Evolutionary conservation across 2,329 filamentous ascomycete genomes (phyloP).

Genomic region (Ophiostoma triangulosporum): DNA sequence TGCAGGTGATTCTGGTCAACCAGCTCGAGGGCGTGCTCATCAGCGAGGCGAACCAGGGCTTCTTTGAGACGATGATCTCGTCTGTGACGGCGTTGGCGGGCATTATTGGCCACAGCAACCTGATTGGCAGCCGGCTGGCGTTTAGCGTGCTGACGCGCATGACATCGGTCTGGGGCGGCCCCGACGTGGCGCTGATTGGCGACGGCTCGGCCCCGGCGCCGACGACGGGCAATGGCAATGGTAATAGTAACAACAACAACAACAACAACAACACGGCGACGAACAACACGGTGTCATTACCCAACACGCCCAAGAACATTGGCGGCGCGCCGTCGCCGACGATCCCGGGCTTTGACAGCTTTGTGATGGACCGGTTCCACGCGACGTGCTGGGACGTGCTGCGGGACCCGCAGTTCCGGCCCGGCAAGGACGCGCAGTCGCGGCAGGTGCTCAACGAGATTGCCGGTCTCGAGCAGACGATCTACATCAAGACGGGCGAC

Average conservation of each 20-base stretch:
- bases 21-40: conserved; percentile 80
- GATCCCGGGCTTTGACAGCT: conserved; percentile 82
- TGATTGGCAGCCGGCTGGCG: conserved; percentile 53
- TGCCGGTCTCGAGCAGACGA: conserved; percentile 71
- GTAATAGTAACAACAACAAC: background rate
- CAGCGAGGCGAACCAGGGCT: conserved; percentile 76
- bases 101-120: conserved; percentile 50
- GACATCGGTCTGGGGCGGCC: conserved; percentile 80
- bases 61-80: conserved; percentile 75
- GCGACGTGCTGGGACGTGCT: conserved; percentile 82
- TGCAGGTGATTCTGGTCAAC: conserved; percentile 81
- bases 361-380: conserved; percentile 82
- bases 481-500: conserved; percentile 80
- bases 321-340: conserved; percentile 33
- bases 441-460: conserved; percentile 82
- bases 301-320: conserved; percentile 1
- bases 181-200: conserved; percentile 51
- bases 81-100: conserved; percentile 77
- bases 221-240: background rate
- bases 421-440: conserved; percentile 70
- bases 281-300: background rate
- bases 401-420: conserved; percentile 63
- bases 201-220: conserved; percentile 28
- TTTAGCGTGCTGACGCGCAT: conserved; percentile 74
- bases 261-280: background rate